Evolutionary conservation across 2,329 filamentous ascomycete genomes (phyloP).

Genomic region (Penicillium fuscoglaucum): DNA sequence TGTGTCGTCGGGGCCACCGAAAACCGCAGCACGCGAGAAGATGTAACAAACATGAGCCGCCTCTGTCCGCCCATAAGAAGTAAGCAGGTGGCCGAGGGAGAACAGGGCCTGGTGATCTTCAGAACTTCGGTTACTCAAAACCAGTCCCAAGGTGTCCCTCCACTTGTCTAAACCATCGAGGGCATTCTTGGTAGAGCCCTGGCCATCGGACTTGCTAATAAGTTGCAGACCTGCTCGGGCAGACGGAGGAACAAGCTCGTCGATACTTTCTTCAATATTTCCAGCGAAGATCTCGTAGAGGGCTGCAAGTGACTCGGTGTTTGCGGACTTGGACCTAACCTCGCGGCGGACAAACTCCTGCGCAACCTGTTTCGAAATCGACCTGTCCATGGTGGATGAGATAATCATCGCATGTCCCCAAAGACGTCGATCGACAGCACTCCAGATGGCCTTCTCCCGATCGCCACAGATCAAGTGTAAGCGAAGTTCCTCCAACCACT

Average conservation of each 20-base stretch:
- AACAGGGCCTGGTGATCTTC: conserved; percentile 76
- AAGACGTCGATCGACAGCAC: conserved; percentile 84
- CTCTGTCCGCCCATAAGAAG: conserved; percentile 82
- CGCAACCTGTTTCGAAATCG: conserved; percentile 85
- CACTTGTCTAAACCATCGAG: conserved; percentile 88
- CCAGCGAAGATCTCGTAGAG: conserved; percentile 93
- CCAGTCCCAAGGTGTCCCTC: conserved; percentile 82
- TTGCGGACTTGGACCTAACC: conserved; percentile 76
- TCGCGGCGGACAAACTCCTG: conserved; percentile 96
- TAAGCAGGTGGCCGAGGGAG: conserved; percentile 77
- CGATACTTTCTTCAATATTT: conserved; percentile 90
- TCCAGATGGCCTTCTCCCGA: conserved; percentile 88
- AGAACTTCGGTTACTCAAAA: conserved; percentile 82
- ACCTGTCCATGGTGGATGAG: conserved; percentile 71
- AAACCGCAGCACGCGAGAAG: conserved; percentile 72
- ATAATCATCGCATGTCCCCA: conserved; percentile 98
- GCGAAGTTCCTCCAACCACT: conserved; percentile 70
- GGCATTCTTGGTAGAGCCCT: conserved; percentile 66
- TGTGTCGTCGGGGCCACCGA: conserved; percentile 81
- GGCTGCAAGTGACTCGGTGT: conserved; percentile 83
- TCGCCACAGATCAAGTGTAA: conserved; percentile 75
- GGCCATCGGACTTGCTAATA: conserved; percentile 68
- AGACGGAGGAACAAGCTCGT: conserved; percentile 90
- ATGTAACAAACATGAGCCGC: conserved; percentile 93
- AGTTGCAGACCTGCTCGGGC: conserved; percentile 90